Percentiles rank a stretch among this genome's conserved stretches.
These are phyloP conservation scores for Jimgerdemannia flammicorona DNA, from an alignment of 192 early-diverging fungal species.

Conservation along the genomic window DNA sequence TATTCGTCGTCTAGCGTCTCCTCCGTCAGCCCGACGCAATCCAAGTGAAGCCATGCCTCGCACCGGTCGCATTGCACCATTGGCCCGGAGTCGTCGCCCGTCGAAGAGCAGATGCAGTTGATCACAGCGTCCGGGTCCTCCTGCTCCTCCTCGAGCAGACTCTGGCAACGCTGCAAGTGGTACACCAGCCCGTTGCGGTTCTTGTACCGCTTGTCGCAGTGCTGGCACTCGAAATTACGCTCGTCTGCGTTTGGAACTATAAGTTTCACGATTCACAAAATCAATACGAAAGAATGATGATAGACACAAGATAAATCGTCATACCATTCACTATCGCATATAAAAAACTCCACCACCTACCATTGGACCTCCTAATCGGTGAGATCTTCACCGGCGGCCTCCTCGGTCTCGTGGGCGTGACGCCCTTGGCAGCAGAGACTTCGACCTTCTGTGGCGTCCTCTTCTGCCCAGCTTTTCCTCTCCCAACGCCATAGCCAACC, in stretches of 20 bases:
- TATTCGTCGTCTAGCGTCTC: slow-evolving; percentile 55
- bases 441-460: neutral
- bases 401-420: neutral
- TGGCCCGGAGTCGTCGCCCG: slow-evolving; percentile 39
- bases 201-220: slow-evolving; percentile 61
- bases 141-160: slow-evolving; percentile 23
- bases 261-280: too few species aligned
- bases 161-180: slow-evolving; percentile 21
- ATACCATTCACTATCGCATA: neutral
- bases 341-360: neutral
- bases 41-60: slow-evolving; percentile 66
- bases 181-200: slow-evolving; percentile 55
- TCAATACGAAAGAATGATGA: too few species aligned
- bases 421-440: too few species aligned
- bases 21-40: slow-evolving; percentile 58
- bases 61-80: slow-evolving; percentile 80
- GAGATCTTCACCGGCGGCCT: neutral
- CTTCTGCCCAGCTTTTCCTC: neutral
- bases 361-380: neutral
- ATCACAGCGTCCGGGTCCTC: slow-evolving; percentile 29
- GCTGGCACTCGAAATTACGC: slow-evolving; percentile 40
- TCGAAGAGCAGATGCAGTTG: slow-evolving; percentile 45
- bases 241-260: slow-evolving; percentile 2
- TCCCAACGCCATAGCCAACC: neutral
- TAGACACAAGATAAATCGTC: neutral